These are phyloP conservation scores for Penicillium sclerotiorum DNA, from an alignment of 2,329 filamentous ascomycete genomes.

Conservation along the genomic window DNA sequence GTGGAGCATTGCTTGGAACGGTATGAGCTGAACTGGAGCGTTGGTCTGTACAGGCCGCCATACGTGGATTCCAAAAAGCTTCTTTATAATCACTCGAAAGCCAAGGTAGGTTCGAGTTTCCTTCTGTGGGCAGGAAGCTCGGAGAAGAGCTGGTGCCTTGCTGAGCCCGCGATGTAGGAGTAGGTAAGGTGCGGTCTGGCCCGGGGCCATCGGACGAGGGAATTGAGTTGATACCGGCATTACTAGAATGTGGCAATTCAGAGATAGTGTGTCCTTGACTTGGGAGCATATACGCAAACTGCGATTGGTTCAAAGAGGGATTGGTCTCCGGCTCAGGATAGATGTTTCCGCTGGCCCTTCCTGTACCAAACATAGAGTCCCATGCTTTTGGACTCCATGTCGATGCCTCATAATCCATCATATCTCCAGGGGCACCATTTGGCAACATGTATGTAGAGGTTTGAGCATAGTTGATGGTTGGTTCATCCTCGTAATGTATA, in stretches of 20 bases:
- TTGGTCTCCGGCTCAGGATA: conserved; percentile 35
- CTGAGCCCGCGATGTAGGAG: conserved; percentile 29
- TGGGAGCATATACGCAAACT: conserved; percentile 35
- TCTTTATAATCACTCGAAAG: conserved; percentile 21
- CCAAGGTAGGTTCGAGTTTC: conserved; percentile 19
- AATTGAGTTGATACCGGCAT: conserved; percentile 5
- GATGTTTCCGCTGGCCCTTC: conserved; percentile 25
- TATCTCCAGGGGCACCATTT: conserved; percentile 32
- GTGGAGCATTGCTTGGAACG: conserved; percentile 23
- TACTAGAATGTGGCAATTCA: conserved; percentile 30
- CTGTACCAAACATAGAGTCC: conserved; percentile 25
- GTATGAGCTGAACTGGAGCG: conserved; percentile 18
- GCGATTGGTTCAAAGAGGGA: conserved; percentile 23
- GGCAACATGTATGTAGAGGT: conserved; percentile 41
- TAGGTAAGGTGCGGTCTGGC: conserved; percentile 41
- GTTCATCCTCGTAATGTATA: conserved; percentile 39
- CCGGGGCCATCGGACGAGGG: conserved; percentile 23
- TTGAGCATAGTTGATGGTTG: conserved; percentile 35
- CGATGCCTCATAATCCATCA: conserved; percentile 31
- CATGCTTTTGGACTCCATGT: conserved; percentile 35
- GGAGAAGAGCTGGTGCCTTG: conserved; percentile 16
- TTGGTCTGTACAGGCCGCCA: conserved; percentile 3
- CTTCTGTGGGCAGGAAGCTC: conserved; percentile 15
- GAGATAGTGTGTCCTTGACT: conserved; percentile 28
- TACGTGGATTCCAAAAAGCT: conserved; percentile 17